Conservation (phyloP, 2,329 filamentous ascomycete genomes). For the Nannizzia gypsea region DNA sequence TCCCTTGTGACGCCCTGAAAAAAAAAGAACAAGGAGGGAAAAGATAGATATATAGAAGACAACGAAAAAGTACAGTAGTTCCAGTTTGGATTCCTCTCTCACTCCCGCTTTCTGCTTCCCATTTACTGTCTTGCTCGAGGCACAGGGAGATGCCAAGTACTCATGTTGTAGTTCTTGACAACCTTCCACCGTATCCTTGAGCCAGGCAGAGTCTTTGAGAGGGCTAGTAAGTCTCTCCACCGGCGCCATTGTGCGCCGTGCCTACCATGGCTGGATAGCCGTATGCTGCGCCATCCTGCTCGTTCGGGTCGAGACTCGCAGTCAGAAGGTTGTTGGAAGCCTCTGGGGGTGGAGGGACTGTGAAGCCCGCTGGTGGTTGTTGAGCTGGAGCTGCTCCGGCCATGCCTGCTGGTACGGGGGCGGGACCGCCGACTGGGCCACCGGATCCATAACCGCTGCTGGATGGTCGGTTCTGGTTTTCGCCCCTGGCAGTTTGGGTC, state of each 20-base stretch:
- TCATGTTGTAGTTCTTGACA: constrained; percentile 10
- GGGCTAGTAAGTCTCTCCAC: constrained; percentile 33
- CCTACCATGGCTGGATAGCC: constrained; percentile 37
- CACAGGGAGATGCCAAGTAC: constrained; percentile 13
- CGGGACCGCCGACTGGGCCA: constrained; percentile 22
- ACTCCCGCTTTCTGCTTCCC: background rate
- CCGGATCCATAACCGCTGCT: constrained; percentile 37
- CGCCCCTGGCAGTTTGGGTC: constrained; percentile 67
- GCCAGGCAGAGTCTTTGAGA: constrained; percentile 15
- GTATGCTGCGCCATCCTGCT: constrained; percentile 35
- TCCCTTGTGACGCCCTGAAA: background rate
- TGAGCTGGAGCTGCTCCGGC: constrained; percentile 19
- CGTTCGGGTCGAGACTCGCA: constrained; percentile 33
- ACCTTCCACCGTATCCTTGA: constrained; percentile 10
- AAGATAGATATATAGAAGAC: background rate
- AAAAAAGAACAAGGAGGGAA: background rate
- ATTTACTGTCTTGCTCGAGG: constrained; percentile 13
- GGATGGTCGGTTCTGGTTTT: constrained; percentile 48
- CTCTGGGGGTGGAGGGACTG: constrained; percentile 33
- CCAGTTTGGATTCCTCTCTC: background rate
- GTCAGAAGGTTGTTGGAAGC: constrained; percentile 35
- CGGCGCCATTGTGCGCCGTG: constrained; percentile 37
- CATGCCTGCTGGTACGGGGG: constrained; percentile 8
- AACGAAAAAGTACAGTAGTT: background rate
- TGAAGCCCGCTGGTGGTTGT: constrained; percentile 23